Conservation (phyloP, 108 stramenopile species). For the Stephanodiscus minutulus region DNA sequence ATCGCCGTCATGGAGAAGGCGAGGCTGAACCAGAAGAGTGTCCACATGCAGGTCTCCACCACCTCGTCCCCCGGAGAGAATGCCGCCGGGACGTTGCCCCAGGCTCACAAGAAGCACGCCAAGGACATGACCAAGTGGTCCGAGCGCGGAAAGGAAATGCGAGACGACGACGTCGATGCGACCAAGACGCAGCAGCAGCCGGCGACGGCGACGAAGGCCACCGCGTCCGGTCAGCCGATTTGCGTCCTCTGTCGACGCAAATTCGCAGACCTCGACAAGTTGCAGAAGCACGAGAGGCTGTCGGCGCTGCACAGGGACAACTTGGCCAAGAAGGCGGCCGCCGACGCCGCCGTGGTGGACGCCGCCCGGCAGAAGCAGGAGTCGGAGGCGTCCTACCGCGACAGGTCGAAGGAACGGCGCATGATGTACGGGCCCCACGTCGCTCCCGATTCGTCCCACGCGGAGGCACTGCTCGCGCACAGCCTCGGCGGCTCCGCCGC, state of each 20-base stretch:
- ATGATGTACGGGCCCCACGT: slow-evolving; percentile 38
- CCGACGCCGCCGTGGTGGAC: background rate
- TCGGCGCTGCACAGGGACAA: slow-evolving; percentile 82
- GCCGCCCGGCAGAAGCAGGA: slow-evolving; percentile 5
- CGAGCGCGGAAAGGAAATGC: slow-evolving; percentile 63
- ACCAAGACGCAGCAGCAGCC: slow-evolving; percentile 1
- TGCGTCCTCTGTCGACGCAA: slow-evolving; percentile 77
- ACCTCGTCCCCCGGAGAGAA: slow-evolving; percentile 15
- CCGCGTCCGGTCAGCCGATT: slow-evolving; percentile 72
- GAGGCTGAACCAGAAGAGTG: slow-evolving; percentile 38
- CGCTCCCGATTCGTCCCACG: slow-evolving; percentile 22
- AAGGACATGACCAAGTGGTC: slow-evolving; percentile 81
- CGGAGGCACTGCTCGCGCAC: slow-evolving; percentile 37
- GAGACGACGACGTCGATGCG: slow-evolving; percentile 6
- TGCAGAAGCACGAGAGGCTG: slow-evolving; percentile 67
- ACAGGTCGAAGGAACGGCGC: slow-evolving; percentile 52
- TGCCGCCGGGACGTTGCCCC: slow-evolving; percentile 16
- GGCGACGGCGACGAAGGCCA: slow-evolving; percentile 9
- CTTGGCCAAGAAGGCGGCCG: slow-evolving; percentile 51
- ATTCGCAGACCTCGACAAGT: slow-evolving; percentile 68
- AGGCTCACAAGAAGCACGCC: slow-evolving; percentile 58
- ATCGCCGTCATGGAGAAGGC: slow-evolving; percentile 33
- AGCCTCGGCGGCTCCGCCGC: slow-evolving; percentile 23
- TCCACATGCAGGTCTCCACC: slow-evolving; percentile 19
- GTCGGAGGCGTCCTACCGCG: slow-evolving; percentile 27